phyloP scores from a whole-genome alignment of 2,329 filamentous ascomycete species.

The Cladosporium sp. region DNA sequence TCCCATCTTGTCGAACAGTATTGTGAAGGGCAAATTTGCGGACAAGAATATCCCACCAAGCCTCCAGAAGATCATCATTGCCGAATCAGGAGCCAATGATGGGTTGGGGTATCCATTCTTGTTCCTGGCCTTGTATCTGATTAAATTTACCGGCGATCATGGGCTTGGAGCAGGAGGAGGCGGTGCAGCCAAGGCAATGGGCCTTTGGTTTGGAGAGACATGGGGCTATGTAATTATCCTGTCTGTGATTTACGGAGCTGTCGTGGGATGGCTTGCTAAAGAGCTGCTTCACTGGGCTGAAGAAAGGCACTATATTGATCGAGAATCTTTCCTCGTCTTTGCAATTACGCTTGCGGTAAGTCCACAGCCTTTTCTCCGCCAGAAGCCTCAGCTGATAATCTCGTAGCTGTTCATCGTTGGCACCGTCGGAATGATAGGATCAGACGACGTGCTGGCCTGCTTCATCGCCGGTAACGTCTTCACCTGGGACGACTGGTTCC shows the following conservation, averaged over 20 bases:
- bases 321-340: constrained; percentile 83
- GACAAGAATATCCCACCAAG: constrained; percentile 81
- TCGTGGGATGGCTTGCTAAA: constrained; percentile 76
- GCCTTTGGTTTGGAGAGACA: constrained; percentile 78
- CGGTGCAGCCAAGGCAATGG: constrained; percentile 63
- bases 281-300: constrained; percentile 80
- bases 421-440: constrained; percentile 80
- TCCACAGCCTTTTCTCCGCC: constrained; percentile 12
- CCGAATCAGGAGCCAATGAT: constrained; percentile 83
- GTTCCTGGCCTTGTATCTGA: constrained; percentile 76
- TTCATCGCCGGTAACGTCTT: constrained; percentile 90
- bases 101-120: constrained; percentile 85
- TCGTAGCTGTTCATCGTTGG: constrained; percentile 71
- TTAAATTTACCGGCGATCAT: constrained; percentile 65
- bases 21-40: constrained; percentile 90
- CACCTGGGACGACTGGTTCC: constrained; percentile 93
- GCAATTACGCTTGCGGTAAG: constrained; percentile 71
- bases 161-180: constrained; percentile 54
- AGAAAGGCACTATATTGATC: constrained; percentile 72
- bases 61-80: constrained; percentile 63
- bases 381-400: not conserved
- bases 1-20: constrained; percentile 79
- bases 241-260: constrained; percentile 70
- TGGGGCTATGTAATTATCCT: constrained; percentile 79
- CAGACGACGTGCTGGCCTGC: constrained; percentile 84